phyloP scores from a whole-genome alignment of 164 flowering plant genomes.

The Kingdonia uniflora region DNA sequence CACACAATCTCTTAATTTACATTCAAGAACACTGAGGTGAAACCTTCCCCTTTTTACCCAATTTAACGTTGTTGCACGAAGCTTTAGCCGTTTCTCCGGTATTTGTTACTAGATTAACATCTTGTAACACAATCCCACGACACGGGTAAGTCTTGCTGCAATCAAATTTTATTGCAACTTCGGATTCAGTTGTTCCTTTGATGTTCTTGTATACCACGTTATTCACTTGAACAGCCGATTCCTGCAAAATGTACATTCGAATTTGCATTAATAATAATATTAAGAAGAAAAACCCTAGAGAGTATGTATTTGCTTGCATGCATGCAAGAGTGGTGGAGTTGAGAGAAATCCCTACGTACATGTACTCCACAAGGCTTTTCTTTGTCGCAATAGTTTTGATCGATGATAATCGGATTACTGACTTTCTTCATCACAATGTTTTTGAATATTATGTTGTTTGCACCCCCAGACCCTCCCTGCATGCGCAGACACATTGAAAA shows the following conservation, averaged over 20 bases:
- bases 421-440: conserved; percentile 39
- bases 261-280: too few relatives aligned
- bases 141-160: conserved; percentile 44
- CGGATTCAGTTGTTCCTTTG: conserved; percentile 42
- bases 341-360: conserved; percentile 13
- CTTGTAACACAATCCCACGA: conserved; percentile 23
- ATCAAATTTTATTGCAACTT: conserved; percentile 30
- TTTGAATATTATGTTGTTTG: conserved; percentile 30
- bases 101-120: conserved; percentile 17
- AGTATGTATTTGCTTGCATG: background rate
- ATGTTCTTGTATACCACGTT: conserved; percentile 39
- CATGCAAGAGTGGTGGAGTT: background rate
- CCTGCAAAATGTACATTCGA: conserved; percentile 15
- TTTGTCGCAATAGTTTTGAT: conserved; percentile 50
- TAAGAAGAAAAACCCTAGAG: background rate
- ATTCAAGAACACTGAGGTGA: conserved; percentile 18
- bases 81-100: conserved; percentile 13
- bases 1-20: background rate
- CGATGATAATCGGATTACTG: conserved; percentile 39
- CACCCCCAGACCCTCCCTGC: conserved; percentile 51
- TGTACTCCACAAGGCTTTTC: conserved; percentile 27
- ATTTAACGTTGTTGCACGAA: conserved; percentile 24
- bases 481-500: background rate
- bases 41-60: conserved; percentile 7
- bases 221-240: conserved; percentile 34